Percentiles rank a stretch among this genome's conserved stretches.
These are phyloP conservation scores for Hygrophorus pudorinus DNA, from an alignment of 768 basidiomycete genomes.

Conservation along the genomic window DNA sequence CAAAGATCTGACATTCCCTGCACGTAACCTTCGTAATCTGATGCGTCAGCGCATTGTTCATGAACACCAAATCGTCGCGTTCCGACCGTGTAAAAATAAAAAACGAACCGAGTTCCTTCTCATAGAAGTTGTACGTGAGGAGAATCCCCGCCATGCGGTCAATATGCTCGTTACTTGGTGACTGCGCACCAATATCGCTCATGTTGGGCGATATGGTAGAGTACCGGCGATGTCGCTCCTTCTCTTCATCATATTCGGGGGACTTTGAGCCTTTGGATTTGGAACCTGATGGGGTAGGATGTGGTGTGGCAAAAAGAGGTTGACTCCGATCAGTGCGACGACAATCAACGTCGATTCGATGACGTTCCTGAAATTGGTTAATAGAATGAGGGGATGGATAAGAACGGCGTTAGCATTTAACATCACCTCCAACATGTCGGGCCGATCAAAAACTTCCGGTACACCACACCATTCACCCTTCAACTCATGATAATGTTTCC, in stretches of 20 bases:
- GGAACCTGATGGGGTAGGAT: conserved; percentile 5
- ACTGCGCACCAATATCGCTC: conserved; percentile 74
- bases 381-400: conserved; percentile 2
- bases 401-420: conserved; percentile 7
- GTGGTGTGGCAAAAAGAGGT: conserved; percentile 61
- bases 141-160: conserved; percentile 80
- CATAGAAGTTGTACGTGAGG: conserved; percentile 85
- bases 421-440: conserved; percentile 69
- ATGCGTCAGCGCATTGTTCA: conserved; percentile 2
- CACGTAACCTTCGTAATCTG: conserved; percentile 62
- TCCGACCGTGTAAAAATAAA: conserved; percentile 6
- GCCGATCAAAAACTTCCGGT: conserved; percentile 70
- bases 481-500: conserved; percentile 56
- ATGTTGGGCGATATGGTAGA: conserved; percentile 69
- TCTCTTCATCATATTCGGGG: conserved; percentile 38
- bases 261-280: conserved; percentile 16
- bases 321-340: conserved; percentile 94
- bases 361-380: conserved; percentile 50
- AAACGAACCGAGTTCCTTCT: conserved; percentile 73
- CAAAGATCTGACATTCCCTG: conserved; percentile 99
- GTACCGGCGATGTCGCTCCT: conserved; percentile 42
- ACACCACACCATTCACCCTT: conserved; percentile 80
- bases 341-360: conserved; percentile 94
- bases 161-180: conserved; percentile 85
- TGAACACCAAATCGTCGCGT: not conserved